Percentiles rank a stretch among this genome's conserved stretches.
Conservation (phyloP, 2,329 filamentous ascomycete genomes). For the Lasiodiplodia citricola region DNA sequence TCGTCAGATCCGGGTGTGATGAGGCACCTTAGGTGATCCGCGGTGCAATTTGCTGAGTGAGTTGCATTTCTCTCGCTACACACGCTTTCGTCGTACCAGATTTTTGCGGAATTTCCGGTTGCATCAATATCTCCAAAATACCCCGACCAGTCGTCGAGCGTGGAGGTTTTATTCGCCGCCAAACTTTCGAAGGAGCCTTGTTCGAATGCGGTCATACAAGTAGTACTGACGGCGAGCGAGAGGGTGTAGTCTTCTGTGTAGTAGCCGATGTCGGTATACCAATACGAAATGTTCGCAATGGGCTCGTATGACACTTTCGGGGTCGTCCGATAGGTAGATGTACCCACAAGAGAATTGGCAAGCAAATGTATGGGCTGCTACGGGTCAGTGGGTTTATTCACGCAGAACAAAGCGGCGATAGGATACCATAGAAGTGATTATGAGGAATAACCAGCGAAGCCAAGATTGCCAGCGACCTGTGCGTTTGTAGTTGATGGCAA, state of each 20-base stretch:
- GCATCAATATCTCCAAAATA: background rate
- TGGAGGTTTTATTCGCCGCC: background rate
- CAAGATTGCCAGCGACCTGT: background rate
- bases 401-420: background rate
- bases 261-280: background rate
- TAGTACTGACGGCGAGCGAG: background rate
- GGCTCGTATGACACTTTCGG: background rate
- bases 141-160: background rate
- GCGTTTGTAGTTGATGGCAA: slow-evolving; percentile 7
- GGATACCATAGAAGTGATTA: background rate
- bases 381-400: background rate
- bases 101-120: background rate
- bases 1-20: background rate
- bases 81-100: background rate
- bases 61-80: background rate
- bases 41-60: background rate
- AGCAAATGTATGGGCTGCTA: slow-evolving; percentile 36
- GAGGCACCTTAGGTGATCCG: no score
- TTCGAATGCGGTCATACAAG: background rate
- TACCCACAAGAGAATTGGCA: slow-evolving; percentile 38
- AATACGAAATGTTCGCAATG: background rate
- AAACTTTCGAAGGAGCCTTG: background rate
- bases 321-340: slow-evolving; percentile 24
- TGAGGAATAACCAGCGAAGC: background rate
- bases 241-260: background rate